These are phyloP conservation scores for Jacaranda copaia DNA, from an alignment of 257 asterid species.

Conservation along the genomic window DNA sequence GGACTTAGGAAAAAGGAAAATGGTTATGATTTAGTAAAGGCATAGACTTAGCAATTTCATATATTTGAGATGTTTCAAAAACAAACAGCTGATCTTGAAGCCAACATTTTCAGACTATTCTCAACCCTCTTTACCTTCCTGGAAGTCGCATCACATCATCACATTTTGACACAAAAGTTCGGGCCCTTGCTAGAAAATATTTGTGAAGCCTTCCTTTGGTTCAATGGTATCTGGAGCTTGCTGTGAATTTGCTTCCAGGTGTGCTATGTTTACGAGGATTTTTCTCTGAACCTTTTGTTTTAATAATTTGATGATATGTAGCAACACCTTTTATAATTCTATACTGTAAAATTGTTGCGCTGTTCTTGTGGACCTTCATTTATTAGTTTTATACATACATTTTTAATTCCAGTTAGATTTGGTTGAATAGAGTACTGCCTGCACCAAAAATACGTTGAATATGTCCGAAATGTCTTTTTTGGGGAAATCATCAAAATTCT, in stretches of 20 bases:
- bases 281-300: conserved; percentile 27
- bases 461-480: neutral
- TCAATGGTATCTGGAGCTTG: conserved; percentile 35
- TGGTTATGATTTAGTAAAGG: conserved; percentile 10
- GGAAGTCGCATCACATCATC: conserved; percentile 94
- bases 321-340: conserved; percentile 23
- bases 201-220: conserved; percentile 50
- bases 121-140: conserved; percentile 94
- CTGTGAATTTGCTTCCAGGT: conserved; percentile 37
- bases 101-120: conserved; percentile 73
- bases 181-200: conserved; percentile 94
- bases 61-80: conserved; percentile 13
- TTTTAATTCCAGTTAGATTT: neutral
- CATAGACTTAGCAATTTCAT: neutral
- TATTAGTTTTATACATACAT: conserved; percentile 6
- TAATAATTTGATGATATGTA: conserved; percentile 15
- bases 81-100: conserved; percentile 22
- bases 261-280: conserved; percentile 29
- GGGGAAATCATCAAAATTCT: neutral
- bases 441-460: neutral
- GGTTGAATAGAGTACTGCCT: neutral
- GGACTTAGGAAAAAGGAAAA: neutral
- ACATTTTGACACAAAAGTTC: conserved; percentile 95
- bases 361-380: conserved; percentile 27
- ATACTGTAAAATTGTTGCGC: conserved; percentile 16